Percentiles rank a stretch among this genome's conserved stretches.
Evolutionary conservation across 305 asterid genomes (phyloP).

Genomic region (Fraxinus angustifolia): DNA sequence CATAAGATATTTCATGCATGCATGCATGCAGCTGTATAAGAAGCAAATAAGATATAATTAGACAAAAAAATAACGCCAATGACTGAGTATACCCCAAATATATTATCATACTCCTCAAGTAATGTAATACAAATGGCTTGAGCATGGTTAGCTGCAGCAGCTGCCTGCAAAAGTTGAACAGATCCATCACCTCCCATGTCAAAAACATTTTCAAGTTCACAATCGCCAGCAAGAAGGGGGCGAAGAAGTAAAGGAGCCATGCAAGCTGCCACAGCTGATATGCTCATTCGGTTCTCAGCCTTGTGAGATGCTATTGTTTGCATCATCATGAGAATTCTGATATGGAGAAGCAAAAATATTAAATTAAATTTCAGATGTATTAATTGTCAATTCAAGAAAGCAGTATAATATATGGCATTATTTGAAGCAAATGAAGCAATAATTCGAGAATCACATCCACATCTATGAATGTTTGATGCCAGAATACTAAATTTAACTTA

Average conservation of each 20-base stretch:
- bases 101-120: constrained; percentile 82
- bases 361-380: constrained; percentile 13
- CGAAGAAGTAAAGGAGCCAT: constrained; percentile 99
- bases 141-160: constrained; percentile 99
- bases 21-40: neutral
- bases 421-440: constrained; percentile 2
- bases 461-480: neutral
- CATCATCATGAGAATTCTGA: constrained; percentile 94
- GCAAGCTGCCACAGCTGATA: constrained; percentile 99
- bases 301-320: constrained; percentile 77
- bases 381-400: constrained; percentile 1
- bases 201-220: constrained; percentile 69
- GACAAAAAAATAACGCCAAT: neutral
- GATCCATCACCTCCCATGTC: constrained; percentile 90
- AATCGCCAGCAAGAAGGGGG: constrained; percentile 95
- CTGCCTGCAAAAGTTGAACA: constrained; percentile 91
- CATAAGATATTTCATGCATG: neutral
- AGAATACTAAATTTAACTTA: neutral
- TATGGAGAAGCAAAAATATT: constrained; percentile 17
- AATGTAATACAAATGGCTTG: constrained; percentile 92
- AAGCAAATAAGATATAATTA: constrained; percentile 19
- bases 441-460: neutral
- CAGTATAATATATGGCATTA: neutral
- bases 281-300: constrained; percentile 83
- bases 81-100: constrained; percentile 80